These are phyloP conservation scores for Harringtonia lauricola DNA, from an alignment of 2,329 filamentous ascomycete genomes.

Conservation along the genomic window DNA sequence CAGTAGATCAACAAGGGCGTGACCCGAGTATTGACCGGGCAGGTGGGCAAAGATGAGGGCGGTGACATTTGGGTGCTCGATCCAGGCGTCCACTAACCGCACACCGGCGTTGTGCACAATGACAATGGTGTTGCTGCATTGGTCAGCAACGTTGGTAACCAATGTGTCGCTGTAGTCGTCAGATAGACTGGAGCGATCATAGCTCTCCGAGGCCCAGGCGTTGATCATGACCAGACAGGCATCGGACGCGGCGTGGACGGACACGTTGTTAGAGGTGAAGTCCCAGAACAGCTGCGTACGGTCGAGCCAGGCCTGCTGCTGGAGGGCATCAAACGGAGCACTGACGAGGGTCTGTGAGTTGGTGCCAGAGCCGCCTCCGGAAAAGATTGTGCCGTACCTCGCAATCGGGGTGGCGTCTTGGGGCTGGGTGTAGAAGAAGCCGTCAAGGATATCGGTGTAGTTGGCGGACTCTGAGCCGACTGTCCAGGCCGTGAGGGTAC, in stretches of 20 bases:
- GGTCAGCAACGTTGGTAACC: constrained; percentile 40
- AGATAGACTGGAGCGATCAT: constrained; percentile 51
- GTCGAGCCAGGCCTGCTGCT: constrained; percentile 38
- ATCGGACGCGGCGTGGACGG: constrained; percentile 33
- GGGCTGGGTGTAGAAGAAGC: not conserved
- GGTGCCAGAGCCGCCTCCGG: constrained; percentile 38
- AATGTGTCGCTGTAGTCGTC: constrained; percentile 57
- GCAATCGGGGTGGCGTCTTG: constrained; percentile 15
- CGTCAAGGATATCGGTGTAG: constrained; percentile 1
- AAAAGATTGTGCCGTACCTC: constrained; percentile 29
- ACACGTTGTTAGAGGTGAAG: constrained; percentile 31
- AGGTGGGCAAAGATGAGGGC: constrained; percentile 49
- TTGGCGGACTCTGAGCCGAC: constrained; percentile 26
- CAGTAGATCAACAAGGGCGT: constrained; percentile 47
- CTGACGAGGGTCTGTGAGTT: constrained; percentile 33
- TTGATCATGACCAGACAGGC: constrained; percentile 58
- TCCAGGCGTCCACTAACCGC: constrained; percentile 49
- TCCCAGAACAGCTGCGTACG: constrained; percentile 50
- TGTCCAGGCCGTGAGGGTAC: constrained; percentile 24
- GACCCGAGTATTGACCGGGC: constrained; percentile 50
- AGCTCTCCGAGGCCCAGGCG: constrained; percentile 68
- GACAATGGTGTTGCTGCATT: constrained; percentile 47
- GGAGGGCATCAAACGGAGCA: constrained; percentile 44
- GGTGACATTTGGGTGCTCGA: constrained; percentile 46
- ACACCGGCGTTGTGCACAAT: constrained; percentile 54